Conservation (phyloP, 345 rosid species). For the Cardamine resedifolia region DNA sequence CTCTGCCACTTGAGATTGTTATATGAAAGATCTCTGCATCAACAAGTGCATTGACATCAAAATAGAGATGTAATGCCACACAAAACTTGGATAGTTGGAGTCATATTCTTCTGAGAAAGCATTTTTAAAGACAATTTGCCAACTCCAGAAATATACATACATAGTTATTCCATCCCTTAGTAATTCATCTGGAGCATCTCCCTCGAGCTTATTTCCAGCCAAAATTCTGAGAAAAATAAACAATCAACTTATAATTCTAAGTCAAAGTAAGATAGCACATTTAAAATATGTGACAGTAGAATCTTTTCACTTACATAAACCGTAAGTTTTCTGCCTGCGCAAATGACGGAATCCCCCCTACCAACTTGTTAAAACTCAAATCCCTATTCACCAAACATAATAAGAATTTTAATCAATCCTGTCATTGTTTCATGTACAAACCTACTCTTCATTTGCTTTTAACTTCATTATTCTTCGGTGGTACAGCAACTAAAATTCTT, state of each 20-base stretch:
- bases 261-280: slow-evolving; percentile 12
- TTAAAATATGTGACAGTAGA: not conserved
- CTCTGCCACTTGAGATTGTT: slow-evolving; percentile 61
- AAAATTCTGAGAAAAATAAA: slow-evolving; percentile 46
- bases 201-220: slow-evolving; percentile 49
- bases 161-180: slow-evolving; percentile 49
- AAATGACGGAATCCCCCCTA: slow-evolving; percentile 47
- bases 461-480: slow-evolving; percentile 5
- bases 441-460: slow-evolving; percentile 8
- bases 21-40: slow-evolving; percentile 74
- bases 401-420: slow-evolving; percentile 8
- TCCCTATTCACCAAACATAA: slow-evolving; percentile 44
- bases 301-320: slow-evolving; percentile 48
- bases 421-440: slow-evolving; percentile 9
- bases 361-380: slow-evolving; percentile 62
- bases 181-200: slow-evolving; percentile 54
- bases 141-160: slow-evolving; percentile 42
- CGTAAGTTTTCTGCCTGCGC: slow-evolving; percentile 37
- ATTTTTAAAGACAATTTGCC: not conserved
- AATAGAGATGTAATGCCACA: slow-evolving; percentile 3
- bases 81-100: slow-evolving; percentile 25
- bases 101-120: slow-evolving; percentile 5
- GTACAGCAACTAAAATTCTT: slow-evolving; percentile 27
- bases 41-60: slow-evolving; percentile 19
- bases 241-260: not conserved